Conservation (phyloP, 106 monocot genomes). For the Dactylorhiza incarnata region DNA sequence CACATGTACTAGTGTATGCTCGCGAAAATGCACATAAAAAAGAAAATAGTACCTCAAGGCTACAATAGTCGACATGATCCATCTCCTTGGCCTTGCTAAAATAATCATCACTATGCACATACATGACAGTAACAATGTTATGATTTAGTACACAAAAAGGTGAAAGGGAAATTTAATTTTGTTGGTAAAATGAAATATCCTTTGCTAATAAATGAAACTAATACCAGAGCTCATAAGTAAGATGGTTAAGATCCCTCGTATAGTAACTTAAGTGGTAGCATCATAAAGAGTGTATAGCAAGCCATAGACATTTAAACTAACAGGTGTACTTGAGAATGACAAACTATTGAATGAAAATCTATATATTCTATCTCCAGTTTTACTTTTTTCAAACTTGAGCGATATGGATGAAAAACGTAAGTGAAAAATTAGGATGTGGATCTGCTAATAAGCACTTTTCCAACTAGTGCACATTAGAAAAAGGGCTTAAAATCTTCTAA, state of each 20-base stretch:
- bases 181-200: neutral
- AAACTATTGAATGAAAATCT: neutral
- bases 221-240: no score
- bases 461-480: neutral
- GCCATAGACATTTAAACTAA: neutral
- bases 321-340: neutral
- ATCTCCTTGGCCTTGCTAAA: conserved; percentile 8
- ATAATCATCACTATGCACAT: conserved; percentile 4
- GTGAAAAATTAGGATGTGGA: neutral
- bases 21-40: neutral
- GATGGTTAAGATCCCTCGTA: neutral
- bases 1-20: neutral
- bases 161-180: neutral
- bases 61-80: conserved; percentile 1
- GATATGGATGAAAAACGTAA: neutral
- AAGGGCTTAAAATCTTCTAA: neutral
- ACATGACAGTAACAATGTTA: neutral
- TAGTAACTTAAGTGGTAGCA: neutral
- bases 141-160: neutral
- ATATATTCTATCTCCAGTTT: neutral
- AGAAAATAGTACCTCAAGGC: conserved; percentile 2
- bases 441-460: neutral
- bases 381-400: neutral
- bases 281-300: neutral
- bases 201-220: neutral